phyloP scores from a whole-genome alignment of 2,329 filamentous ascomycete species.

The Nannizziopsis arthrosporioides region DNA sequence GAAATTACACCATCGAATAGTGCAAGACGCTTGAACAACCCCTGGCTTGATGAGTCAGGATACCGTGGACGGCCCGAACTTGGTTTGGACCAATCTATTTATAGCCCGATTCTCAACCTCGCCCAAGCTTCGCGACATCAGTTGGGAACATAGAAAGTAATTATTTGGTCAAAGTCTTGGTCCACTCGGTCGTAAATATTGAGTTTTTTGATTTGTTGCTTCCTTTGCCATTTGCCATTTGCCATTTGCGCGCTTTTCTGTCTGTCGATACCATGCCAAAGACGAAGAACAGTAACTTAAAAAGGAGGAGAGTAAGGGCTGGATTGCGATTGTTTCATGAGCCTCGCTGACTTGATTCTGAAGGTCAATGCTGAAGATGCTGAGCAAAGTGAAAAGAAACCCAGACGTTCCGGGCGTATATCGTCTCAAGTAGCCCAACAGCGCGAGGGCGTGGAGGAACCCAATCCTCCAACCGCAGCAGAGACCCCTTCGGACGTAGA shows the following conservation, averaged over 20 bases:
- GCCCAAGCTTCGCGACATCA: no score
- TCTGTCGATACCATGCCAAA: constrained; percentile 23
- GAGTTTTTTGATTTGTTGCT: background rate
- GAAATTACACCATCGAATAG: no score
- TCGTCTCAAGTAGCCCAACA: constrained; percentile 43
- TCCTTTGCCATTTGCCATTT: background rate
- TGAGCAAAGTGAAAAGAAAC: constrained; percentile 61
- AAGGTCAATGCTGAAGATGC: constrained; percentile 48
- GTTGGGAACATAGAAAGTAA: no score
- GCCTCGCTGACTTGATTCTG: constrained; percentile 13
- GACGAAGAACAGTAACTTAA: constrained; percentile 70
- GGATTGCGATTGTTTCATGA: constrained; percentile 13
- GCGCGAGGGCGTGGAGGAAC: constrained; percentile 55
- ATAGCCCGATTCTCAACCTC: no score
- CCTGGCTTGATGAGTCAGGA: no score
- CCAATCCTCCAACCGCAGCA: constrained; percentile 36
- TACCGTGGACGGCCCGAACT: no score
- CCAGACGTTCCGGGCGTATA: constrained; percentile 65
- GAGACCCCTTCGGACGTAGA: constrained; percentile 57
- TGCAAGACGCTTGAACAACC: no score
- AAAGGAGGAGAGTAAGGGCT: constrained; percentile 60
- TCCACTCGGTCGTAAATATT: no score
- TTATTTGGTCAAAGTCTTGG: no score
- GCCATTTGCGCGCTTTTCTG: background rate
- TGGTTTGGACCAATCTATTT: no score